A percentile compares a stretch with the other conserved stretches of the same genome.
Conservation (phyloP, 371 early-diverging fungal species). For the Mucor plumbeus region DNA sequence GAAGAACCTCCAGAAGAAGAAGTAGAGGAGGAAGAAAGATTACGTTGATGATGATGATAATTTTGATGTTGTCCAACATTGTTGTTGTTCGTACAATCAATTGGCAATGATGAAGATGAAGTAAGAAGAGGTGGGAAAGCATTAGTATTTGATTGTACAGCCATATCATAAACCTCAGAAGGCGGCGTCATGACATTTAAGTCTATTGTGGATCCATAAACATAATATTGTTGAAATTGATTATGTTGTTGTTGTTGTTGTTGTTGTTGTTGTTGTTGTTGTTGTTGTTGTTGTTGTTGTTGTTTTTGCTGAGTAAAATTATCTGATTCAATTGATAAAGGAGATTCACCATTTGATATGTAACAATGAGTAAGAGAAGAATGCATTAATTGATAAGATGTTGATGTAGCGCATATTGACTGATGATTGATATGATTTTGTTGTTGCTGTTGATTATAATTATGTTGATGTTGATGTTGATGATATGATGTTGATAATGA, state of each 20-base stretch:
- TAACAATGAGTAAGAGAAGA: slow-evolving; percentile 5
- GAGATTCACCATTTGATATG: not conserved
- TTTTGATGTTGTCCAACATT: not conserved
- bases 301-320: not conserved
- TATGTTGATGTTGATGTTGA: not conserved
- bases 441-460: not conserved
- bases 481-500: not conserved
- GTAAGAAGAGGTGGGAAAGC: not conserved
- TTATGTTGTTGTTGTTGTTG: not conserved
- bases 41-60: not conserved
- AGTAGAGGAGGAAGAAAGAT: not conserved
- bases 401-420: not conserved
- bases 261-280: not conserved
- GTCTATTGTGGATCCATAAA: not conserved
- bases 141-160: not conserved
- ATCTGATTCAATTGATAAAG: slow-evolving; percentile 4
- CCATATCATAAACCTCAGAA: not conserved
- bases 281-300: not conserved
- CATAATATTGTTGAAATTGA: not conserved
- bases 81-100: too few species aligned
- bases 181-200: not conserved
- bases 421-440: not conserved
- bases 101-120: not conserved
- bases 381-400: slow-evolving; percentile 9
- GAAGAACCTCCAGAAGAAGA: not conserved